Conservation (phyloP, 768 basidiomycete species). For the Tylopilus intermedius region DNA sequence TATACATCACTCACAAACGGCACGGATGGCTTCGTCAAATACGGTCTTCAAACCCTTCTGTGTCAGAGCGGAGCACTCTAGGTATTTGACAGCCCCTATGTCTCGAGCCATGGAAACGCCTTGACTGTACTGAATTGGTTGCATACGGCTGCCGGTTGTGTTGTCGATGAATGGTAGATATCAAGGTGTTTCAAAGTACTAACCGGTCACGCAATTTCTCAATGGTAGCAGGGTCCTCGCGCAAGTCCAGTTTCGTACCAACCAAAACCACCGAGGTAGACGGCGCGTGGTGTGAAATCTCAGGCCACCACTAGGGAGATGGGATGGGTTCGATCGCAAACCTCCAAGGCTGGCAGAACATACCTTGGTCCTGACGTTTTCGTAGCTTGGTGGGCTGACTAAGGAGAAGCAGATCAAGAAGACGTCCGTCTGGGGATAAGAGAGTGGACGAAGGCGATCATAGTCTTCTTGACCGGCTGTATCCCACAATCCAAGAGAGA, state of each 20-base stretch:
- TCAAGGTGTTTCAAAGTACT: constrained; percentile 16
- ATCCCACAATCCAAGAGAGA: constrained; percentile 98
- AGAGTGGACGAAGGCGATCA: constrained; percentile 93
- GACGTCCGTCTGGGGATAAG: constrained; percentile 98
- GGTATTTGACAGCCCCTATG: constrained; percentile 92
- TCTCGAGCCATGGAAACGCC: constrained; percentile 90
- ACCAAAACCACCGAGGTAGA: constrained; percentile 90
- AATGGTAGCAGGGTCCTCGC: constrained; percentile 89
- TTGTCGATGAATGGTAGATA: constrained; percentile 5
- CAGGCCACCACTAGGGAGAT: constrained; percentile 78
- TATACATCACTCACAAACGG: constrained; percentile 67
- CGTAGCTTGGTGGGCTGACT: constrained; percentile 95
- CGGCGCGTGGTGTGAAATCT: constrained; percentile 96
- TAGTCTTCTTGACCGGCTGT: constrained; percentile 99
- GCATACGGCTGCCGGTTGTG: constrained; percentile 66
- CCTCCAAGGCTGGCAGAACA: constrained; percentile 20
- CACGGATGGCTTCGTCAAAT: constrained; percentile 97
- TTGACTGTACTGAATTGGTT: constrained; percentile 88
- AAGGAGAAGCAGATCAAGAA: constrained; percentile 99
- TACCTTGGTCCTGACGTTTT: constrained; percentile 98
- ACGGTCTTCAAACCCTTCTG: constrained; percentile 99
- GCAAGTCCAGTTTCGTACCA: constrained; percentile 95
- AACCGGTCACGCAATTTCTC: constrained; percentile 91
- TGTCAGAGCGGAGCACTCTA: constrained; percentile 93
- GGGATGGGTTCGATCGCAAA: constrained; percentile 4